Evolutionary conservation across 768 basidiomycete species (phyloP).

Genomic region (Russula sp.): DNA sequence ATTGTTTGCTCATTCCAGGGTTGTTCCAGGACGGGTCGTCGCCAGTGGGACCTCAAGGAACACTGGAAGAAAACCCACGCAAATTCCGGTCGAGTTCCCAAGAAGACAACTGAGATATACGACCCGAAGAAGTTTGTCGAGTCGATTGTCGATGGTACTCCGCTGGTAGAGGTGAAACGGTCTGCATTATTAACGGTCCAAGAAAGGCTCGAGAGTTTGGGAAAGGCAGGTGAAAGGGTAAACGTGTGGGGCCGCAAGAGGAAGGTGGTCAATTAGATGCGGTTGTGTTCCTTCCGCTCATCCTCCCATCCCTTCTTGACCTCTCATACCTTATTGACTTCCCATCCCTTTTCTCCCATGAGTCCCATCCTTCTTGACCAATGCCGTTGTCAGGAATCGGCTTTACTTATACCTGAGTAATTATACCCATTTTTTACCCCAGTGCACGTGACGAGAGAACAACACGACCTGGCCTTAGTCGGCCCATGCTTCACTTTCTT

Average conservation of each 20-base stretch:
- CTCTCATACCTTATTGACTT: too few relatives aligned
- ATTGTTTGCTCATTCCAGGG: not conserved
- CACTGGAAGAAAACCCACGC: not conserved
- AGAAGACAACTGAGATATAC: not conserved
- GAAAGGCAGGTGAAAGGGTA: not conserved
- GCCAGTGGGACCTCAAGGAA: not conserved
- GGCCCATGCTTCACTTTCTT: too few relatives aligned
- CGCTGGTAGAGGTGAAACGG: not conserved
- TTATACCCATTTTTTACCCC: too few relatives aligned
- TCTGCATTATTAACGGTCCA: not conserved
- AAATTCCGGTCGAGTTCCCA: not conserved
- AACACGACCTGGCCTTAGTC: too few relatives aligned
- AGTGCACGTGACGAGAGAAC: too few relatives aligned
- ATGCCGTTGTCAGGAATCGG: too few relatives aligned
- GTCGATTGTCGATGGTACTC: not conserved
- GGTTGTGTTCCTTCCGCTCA: too few relatives aligned
- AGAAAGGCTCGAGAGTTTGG: not conserved
- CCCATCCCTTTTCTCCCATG: too few relatives aligned
- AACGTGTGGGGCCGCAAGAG: not conserved
- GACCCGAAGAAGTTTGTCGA: not conserved
- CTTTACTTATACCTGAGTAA: too few relatives aligned
- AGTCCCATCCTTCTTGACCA: too few relatives aligned
- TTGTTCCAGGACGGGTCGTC: not conserved
- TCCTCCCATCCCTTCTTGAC: too few relatives aligned
- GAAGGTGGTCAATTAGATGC: not conserved